Percentiles rank a stretch among this genome's conserved stretches.
Evolutionary conservation across 805 yeast species (phyloP).

Genomic region (Jamesozyma spencerorum): DNA sequence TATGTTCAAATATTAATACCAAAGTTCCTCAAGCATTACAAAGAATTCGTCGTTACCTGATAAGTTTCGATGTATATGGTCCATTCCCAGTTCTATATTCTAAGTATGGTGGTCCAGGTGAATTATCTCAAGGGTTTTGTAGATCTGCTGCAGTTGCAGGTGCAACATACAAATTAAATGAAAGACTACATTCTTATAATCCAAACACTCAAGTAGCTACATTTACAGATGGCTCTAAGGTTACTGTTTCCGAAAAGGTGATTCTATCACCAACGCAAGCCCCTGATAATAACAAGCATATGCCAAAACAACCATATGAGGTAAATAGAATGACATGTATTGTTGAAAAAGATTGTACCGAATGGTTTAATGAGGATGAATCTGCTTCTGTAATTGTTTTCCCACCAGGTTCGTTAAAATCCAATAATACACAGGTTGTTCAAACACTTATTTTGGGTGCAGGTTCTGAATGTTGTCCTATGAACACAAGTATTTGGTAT

Average conservation of each 20-base stretch:
- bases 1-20: constrained; percentile 52
- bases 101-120: constrained; percentile 94
- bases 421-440: constrained; percentile 61
- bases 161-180: constrained; percentile 78
- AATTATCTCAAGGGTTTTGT: constrained; percentile 91
- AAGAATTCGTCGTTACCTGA: constrained; percentile 72
- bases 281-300: constrained; percentile 34
- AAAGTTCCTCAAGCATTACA: constrained; percentile 67
- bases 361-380: constrained; percentile 86
- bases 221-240: constrained; percentile 65
- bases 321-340: constrained; percentile 71
- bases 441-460: constrained; percentile 84
- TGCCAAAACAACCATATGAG: constrained; percentile 41
- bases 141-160: constrained; percentile 98
- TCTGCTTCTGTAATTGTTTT: constrained; percentile 81
- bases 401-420: constrained; percentile 72
- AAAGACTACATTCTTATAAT: constrained; percentile 57
- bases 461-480: constrained; percentile 79
- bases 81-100: constrained; percentile 86
- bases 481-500: constrained; percentile 87
- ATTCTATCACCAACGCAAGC: constrained; percentile 67
- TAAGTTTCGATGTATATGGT: constrained; percentile 86
- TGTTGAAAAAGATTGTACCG: constrained; percentile 77
- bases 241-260: constrained; percentile 70
- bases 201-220: constrained; percentile 56